Base-by-base conservation (phyloP, 805 yeast genomes). In the Torulaspora maleeae region DNA sequence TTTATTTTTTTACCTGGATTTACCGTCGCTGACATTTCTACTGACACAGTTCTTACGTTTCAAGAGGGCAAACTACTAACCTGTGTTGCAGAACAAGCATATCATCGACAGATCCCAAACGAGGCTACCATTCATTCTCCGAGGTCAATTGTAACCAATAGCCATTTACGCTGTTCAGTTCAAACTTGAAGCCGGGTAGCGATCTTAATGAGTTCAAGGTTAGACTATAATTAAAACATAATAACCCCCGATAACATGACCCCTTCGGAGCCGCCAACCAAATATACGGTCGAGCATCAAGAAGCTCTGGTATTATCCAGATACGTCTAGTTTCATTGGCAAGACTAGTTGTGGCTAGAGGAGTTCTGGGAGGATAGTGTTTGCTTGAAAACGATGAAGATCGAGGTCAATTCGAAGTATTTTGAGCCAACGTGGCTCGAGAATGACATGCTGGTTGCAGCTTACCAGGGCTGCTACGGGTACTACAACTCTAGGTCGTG, bases 401-500 rank as follows among this genome's bases (percentile, higher is more conserved):
- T 16, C 20, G 7, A n/a, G 17, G 17, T 15, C 17, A 9, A 16
- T 16, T 10, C 35, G 11, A 19, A 16, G 10, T 32, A 16, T 3
- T 32, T 32, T 15, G 16, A 17, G 20, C 22, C 35, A 11, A 15
- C 12, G 11, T 16, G 16, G 22, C n/a, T 8, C 5, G 12, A 32
- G 11, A 16, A 39, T 9, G 30, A 32, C 2, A 6, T 17, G 7
- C 17, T 39, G 5, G 3, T 39, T 16, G 22, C 30, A 8, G 37
- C n/a, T 10, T 39, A 20, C 22, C 32, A 28, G 15, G 10, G 27
- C 5, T 34, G 29, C 13, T 16, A 24, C 16, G 25, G 12, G 15
- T 48, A 48, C 32, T 19, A 38, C 10, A 25, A 25, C 13, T 41
- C 44, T 13, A 41, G 41, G 9, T 45, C 52, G 19, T 39, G 45